Evolutionary conservation across 805 yeast species (phyloP).

Genomic region (Suhomyces faveliae): DNA sequence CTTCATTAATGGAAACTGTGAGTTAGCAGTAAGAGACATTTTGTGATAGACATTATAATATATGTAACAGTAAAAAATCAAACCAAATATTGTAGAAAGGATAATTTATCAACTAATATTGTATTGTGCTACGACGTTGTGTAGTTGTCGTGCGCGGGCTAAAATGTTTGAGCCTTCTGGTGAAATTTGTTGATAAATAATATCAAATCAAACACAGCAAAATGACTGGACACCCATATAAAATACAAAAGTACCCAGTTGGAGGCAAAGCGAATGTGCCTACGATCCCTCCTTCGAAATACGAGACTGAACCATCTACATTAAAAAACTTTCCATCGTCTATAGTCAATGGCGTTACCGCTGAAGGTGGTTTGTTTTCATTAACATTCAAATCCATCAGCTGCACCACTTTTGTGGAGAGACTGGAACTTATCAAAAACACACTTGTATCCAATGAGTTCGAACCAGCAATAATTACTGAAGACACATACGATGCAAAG

Average conservation of each 20-base stretch:
- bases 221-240: conserved; percentile 6
- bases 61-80: not conserved
- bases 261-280: conserved; percentile 1
- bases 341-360: conserved; percentile 38
- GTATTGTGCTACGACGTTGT: not conserved
- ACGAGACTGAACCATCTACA: conserved; percentile 18
- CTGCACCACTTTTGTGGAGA: conserved; percentile 36
- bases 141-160: not conserved
- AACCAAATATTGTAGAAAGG: no score
- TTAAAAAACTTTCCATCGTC: conserved; percentile 33
- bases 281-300: conserved; percentile 13
- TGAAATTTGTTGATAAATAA: not conserved
- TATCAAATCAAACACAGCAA: not conserved
- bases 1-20: conserved; percentile 13
- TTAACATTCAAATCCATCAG: conserved; percentile 41
- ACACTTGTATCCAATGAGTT: conserved; percentile 19
- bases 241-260: conserved; percentile 8
- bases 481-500: conserved; percentile 16
- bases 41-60: not conserved
- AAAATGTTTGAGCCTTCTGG: not conserved
- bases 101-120: no score
- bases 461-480: conserved; percentile 14
- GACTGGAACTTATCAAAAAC: conserved; percentile 31
- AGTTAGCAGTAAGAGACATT: not conserved
- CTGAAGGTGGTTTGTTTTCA: conserved; percentile 41